Base-by-base conservation (phyloP, 2,329 filamentous ascomycete species). In the Podosphaera xanthii region DNA sequence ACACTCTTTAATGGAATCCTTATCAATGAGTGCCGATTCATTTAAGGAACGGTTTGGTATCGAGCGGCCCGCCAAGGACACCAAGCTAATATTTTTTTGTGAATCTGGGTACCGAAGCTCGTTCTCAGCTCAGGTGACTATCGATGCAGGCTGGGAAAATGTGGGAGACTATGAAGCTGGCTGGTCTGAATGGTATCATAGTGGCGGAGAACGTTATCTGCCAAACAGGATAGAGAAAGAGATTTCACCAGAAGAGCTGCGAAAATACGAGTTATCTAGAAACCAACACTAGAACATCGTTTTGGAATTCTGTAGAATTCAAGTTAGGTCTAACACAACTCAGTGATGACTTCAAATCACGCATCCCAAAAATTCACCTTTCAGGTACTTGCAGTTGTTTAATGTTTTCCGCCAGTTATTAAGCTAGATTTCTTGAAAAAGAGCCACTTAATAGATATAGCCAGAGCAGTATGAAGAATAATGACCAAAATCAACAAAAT, bases 381-480 rank as follows among this genome's bases (percentile, higher is more conserved):
- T 10, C 36, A 40, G 36, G 22, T 50, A 34, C 36, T 54, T 14
- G 7, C 33, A 30, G 34, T 10, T 12, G 31, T 33, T 54, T 30
- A 36, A 36, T 54, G 30, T 36, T 54, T 54, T n/a, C 34, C 34
- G 10, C 36, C 52, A 33, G 14, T 33, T 35, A 54, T 54, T 14
- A 54, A 40, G 14, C 53, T 56, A 31, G 35, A 14, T 42, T 40
- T 56, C 34, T 42, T 50, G 72, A 98, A 98, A 78, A 97, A 97
- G 35, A 97, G 74, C 61, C 96, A 84, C 77, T 97, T 97, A 72
- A 98, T 97, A 3, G 91, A 87, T 66, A 97, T 80, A 1, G 91
- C 81, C 64, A 98, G 76, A n/a, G 85, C 92, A 35, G 89, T 83
- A 73, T 98, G 92, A 62, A 97, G 75, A 36, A 80, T 77, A 36